Percentiles rank a stretch among this genome's conserved stretches.
Evolutionary conservation across 495 filamentous ascomycete genomes (phyloP).

Genomic region (Venustampulla echinocandica): DNA sequence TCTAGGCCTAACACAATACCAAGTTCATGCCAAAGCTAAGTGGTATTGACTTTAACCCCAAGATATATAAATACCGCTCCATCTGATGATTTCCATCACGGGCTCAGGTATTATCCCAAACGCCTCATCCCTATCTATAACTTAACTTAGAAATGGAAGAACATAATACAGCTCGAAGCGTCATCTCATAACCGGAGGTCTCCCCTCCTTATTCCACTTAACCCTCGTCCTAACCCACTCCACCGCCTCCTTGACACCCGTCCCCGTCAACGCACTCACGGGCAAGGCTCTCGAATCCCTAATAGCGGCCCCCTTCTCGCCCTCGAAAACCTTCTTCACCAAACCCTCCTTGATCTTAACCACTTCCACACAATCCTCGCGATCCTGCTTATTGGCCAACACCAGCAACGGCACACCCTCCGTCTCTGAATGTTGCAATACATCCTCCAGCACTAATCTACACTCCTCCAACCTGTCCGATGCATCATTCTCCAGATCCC

Average conservation of each 20-base stretch:
- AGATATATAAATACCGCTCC: too few relatives aligned
- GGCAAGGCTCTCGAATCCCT: slow-evolving; percentile 87
- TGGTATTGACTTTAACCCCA: too few relatives aligned
- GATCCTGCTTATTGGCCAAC: slow-evolving; percentile 93
- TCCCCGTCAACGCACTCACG: slow-evolving; percentile 82
- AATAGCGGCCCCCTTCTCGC: slow-evolving; percentile 74
- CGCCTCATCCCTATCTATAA: slow-evolving; percentile 15
- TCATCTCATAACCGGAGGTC: slow-evolving; percentile 88
- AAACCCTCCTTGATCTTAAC: slow-evolving; percentile 94
- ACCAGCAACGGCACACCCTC: slow-evolving; percentile 87
- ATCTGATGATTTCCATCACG: too few relatives aligned
- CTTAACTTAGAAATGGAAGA: too few relatives aligned
- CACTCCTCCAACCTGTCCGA: slow-evolving; percentile 76
- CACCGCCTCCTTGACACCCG: slow-evolving; percentile 86
- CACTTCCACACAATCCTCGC: slow-evolving; percentile 95
- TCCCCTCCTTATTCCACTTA: slow-evolving; percentile 89
- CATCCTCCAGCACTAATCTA: slow-evolving; percentile 76
- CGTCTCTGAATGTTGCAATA: slow-evolving; percentile 75
- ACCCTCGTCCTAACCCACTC: slow-evolving; percentile 90
- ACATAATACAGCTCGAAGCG: neutral
- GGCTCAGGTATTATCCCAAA: slow-evolving; percentile 9
- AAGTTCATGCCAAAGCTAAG: too few relatives aligned
- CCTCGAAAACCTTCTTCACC: slow-evolving; percentile 88
- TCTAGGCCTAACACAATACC: too few relatives aligned
- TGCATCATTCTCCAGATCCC: slow-evolving; percentile 49